phyloP scores from a whole-genome alignment of 805 yeast genomes.

The Candida peoriensis region DNA sequence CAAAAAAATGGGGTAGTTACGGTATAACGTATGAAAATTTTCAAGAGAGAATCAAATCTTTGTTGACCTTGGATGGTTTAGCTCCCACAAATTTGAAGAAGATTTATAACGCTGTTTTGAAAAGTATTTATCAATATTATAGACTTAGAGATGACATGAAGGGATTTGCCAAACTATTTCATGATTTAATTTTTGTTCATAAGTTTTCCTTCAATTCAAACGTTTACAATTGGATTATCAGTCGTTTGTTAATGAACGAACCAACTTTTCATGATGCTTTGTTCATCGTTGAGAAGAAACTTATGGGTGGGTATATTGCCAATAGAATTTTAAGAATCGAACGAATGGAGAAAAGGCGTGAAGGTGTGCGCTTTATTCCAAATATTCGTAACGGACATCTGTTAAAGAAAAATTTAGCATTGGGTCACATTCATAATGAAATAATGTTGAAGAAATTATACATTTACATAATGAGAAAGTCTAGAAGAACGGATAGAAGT shows the following conservation, averaged over 20 bases:
- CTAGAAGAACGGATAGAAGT: slow-evolving; percentile 7
- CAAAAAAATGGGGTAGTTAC: slow-evolving; percentile 28
- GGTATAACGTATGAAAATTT: slow-evolving; percentile 20
- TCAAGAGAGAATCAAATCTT: slow-evolving; percentile 15
- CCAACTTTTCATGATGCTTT: slow-evolving; percentile 27
- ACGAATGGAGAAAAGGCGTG: slow-evolving; percentile 10
- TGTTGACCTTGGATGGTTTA: slow-evolving; percentile 11
- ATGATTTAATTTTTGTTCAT: slow-evolving; percentile 21
- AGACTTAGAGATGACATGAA: slow-evolving; percentile 1
- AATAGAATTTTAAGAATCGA: slow-evolving; percentile 4
- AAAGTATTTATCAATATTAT: slow-evolving; percentile 8
- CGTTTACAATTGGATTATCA: slow-evolving; percentile 27
- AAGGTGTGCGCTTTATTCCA: slow-evolving; percentile 16
- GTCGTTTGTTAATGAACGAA: slow-evolving; percentile 22
- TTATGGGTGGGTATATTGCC: slow-evolving; percentile 34
- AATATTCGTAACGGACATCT: slow-evolving; percentile 17
- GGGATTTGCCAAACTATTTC: slow-evolving; percentile 11
- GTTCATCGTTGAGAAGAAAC: slow-evolving; percentile 24
- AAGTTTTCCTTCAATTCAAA: slow-evolving; percentile 27
- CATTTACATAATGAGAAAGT: slow-evolving; percentile 15
- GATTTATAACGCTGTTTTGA: slow-evolving; percentile 18
- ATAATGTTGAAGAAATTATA: slow-evolving; percentile 21
- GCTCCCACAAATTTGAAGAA: slow-evolving; percentile 21
- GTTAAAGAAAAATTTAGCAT: slow-evolving; percentile 24
- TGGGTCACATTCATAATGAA: slow-evolving; percentile 22